phyloP scores from a whole-genome alignment of 2,329 filamentous ascomycete genomes.

The Berkeleyomyces basicola region DNA sequence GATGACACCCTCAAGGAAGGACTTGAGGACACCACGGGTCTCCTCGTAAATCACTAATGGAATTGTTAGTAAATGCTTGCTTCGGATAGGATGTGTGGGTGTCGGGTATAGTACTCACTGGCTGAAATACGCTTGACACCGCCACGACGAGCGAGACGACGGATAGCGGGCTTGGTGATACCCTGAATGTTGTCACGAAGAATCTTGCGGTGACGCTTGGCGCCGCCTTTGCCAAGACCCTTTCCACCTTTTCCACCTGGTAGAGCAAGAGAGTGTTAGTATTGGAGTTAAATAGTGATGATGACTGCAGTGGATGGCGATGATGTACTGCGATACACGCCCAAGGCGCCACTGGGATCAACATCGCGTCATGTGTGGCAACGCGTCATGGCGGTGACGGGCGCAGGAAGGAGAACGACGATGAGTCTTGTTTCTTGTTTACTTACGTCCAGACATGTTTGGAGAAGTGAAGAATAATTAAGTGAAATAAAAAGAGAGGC shows the following conservation, averaged over 20 bases:
- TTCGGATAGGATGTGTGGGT: background rate
- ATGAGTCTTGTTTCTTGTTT: background rate
- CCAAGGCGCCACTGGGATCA: background rate
- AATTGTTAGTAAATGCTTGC: background rate
- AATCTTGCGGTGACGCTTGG: constrained; percentile 99
- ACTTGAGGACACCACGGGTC: constrained; percentile 62
- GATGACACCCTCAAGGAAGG: constrained; percentile 62
- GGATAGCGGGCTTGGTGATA: constrained; percentile 96
- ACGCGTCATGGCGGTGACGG: constrained; percentile 4
- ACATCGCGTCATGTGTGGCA: background rate
- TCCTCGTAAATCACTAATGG: constrained; percentile 55
- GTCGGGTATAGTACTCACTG: constrained; percentile 22
- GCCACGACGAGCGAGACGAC: constrained; percentile 95
- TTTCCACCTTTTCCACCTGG: constrained; percentile 88
- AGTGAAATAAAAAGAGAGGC: background rate
- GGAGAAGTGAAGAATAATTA: constrained; percentile 2
- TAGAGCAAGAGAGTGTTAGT: constrained; percentile 5
- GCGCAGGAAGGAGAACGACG: background rate
- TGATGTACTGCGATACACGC: background rate
- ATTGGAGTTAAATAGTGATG: background rate
- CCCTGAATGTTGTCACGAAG: constrained; percentile 99
- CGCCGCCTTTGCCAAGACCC: constrained; percentile 94
- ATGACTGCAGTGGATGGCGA: background rate
- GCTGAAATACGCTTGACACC: constrained; percentile 99
- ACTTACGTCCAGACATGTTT: constrained; percentile 16